phyloP scores from a whole-genome alignment of 2,329 filamentous ascomycete genomes.

The Dryadomyces sulphureus region DNA sequence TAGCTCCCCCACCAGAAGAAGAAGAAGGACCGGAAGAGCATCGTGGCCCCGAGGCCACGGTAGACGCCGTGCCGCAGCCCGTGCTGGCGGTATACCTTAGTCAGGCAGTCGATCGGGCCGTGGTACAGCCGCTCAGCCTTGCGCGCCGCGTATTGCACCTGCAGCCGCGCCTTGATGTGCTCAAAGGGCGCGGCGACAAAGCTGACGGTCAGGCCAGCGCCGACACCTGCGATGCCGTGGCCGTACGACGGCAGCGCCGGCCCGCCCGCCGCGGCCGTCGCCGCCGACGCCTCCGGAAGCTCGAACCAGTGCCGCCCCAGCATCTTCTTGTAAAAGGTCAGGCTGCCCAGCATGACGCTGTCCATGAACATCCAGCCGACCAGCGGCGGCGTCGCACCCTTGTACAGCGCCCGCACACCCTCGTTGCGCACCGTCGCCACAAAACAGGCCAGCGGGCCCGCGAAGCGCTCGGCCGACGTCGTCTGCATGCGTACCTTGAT shows the following conservation, averaged over 20 bases:
- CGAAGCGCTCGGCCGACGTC: slow-evolving; percentile 61
- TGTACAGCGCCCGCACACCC: slow-evolving; percentile 76
- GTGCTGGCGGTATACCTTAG: slow-evolving; percentile 55
- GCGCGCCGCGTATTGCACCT: slow-evolving; percentile 78
- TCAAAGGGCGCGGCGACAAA: slow-evolving; percentile 90
- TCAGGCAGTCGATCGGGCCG: slow-evolving; percentile 72
- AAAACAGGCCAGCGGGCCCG: slow-evolving; percentile 73
- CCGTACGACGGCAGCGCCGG: slow-evolving; percentile 57
- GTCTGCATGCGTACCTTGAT: slow-evolving; percentile 95
- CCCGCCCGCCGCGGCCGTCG: slow-evolving; percentile 20
- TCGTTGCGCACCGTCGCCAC: slow-evolving; percentile 75
- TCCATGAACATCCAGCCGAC: slow-evolving; percentile 99
- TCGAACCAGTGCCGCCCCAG: slow-evolving; percentile 65
- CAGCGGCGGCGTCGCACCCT: slow-evolving; percentile 80
- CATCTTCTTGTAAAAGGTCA: slow-evolving; percentile 78
- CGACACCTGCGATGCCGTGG: slow-evolving; percentile 74
- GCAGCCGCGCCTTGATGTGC: slow-evolving; percentile 84
- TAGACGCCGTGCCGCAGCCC: slow-evolving; percentile 64
- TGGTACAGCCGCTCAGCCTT: slow-evolving; percentile 68
- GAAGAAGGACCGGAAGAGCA: slow-evolving; percentile 85
- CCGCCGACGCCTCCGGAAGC: slow-evolving; percentile 20
- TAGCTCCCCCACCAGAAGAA: slow-evolving; percentile 99
- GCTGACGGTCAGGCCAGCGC: slow-evolving; percentile 79
- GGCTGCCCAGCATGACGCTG: slow-evolving; percentile 71
- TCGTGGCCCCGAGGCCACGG: slow-evolving; percentile 69